phyloP scores from a whole-genome alignment of 1,284 basidiomycete species.

The Schizophyllum amplum region DNA sequence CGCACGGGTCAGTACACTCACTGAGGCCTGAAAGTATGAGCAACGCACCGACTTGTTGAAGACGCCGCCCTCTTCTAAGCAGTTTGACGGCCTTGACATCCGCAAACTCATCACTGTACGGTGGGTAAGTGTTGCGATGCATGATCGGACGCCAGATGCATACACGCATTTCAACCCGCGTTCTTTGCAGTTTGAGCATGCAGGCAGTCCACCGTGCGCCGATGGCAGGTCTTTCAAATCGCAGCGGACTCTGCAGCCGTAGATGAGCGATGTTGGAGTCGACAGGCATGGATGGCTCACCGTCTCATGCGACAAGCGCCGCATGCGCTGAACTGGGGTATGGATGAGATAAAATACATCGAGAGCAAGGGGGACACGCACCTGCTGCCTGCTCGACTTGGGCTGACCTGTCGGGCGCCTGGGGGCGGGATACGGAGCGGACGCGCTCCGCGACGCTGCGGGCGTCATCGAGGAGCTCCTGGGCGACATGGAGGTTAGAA shows the following conservation, averaged over 20 bases:
- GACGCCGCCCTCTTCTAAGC: conserved; percentile 71
- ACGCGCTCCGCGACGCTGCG: conserved; percentile 22
- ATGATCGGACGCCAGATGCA: conserved; percentile 9
- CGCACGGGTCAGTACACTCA: conserved; percentile 3
- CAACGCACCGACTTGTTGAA: conserved; percentile 71
- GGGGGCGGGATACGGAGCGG: conserved; percentile 34
- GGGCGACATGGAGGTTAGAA: conserved; percentile 40
- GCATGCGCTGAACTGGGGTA: conserved; percentile 82
- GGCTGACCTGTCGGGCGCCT: conserved; percentile 48
- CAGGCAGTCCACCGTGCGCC: conserved; percentile 42
- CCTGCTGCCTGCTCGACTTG: conserved; percentile 35
- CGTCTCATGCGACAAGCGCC: conserved; percentile 85
- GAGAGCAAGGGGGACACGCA: neutral
- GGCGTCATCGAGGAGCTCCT: conserved; percentile 28
- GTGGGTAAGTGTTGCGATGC: conserved; percentile 9
- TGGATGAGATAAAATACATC: conserved; percentile 23
- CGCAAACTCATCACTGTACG: conserved; percentile 73
- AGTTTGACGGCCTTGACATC: conserved; percentile 83
- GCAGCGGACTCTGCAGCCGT: conserved; percentile 55
- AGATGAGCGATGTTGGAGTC: conserved; percentile 1
- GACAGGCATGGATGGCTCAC: conserved; percentile 25
- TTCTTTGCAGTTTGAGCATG: conserved; percentile 83
- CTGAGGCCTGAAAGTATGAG: conserved; percentile 6
- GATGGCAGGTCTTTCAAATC: conserved; percentile 69
- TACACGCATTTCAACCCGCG: conserved; percentile 77